phyloP scores from a whole-genome alignment of 352 stramenopile species.

The Phytophthora litchii region DNA sequence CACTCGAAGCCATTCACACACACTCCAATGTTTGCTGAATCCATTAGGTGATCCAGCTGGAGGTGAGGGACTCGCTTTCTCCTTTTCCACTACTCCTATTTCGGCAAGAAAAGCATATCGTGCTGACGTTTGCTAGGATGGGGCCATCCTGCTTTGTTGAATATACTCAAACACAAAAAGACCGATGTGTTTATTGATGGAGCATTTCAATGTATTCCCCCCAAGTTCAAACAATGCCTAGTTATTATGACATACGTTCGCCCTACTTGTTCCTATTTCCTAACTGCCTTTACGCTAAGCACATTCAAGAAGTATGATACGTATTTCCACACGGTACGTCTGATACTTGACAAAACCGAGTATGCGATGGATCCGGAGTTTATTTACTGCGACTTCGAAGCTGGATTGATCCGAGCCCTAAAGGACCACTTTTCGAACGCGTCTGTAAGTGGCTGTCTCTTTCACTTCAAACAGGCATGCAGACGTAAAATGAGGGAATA shows the following conservation, averaged over 20 bases:
- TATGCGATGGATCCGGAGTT: conserved; percentile 7
- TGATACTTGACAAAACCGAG: neutral
- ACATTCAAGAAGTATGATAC: conserved; percentile 3
- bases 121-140: neutral
- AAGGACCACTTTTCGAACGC: conserved; percentile 2
- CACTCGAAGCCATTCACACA: too few relatives aligned
- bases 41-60: too few relatives aligned
- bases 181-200: conserved; percentile 10
- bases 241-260: conserved; percentile 8
- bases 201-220: neutral
- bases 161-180: conserved; percentile 16
- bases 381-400: conserved; percentile 16
- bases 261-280: neutral
- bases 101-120: neutral
- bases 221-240: conserved; percentile 7
- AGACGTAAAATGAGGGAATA: conserved; percentile 2
- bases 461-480: conserved; percentile 14
- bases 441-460: neutral
- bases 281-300: neutral
- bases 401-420: conserved; percentile 2
- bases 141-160: conserved; percentile 6
- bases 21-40: too few relatives aligned
- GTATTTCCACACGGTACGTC: conserved; percentile 1
- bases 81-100: conserved; percentile 16
- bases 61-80: too few relatives aligned